Conservation (phyloP, 2,329 filamentous ascomycete genomes). For the Cadophora gregata region DNA sequence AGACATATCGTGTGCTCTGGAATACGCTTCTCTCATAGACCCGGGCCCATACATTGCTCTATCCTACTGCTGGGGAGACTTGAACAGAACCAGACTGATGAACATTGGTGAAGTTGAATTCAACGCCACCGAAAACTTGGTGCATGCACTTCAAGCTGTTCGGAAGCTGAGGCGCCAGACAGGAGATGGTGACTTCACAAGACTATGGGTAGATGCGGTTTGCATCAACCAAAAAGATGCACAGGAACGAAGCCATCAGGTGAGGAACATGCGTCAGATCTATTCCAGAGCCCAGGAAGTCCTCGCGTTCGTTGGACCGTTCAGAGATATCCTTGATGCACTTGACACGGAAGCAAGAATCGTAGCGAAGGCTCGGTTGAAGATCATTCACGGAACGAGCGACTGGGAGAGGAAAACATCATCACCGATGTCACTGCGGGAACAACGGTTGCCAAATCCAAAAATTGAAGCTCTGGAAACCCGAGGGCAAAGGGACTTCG, state of each 20-base stretch:
- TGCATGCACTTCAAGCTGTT: not conserved
- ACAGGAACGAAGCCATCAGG: constrained; percentile 23
- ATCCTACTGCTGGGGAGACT: constrained; percentile 29
- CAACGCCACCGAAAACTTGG: not conserved
- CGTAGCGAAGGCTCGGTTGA: not conserved
- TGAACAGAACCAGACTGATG: not conserved
- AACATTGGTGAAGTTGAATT: not conserved
- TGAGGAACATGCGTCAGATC: constrained; percentile 25
- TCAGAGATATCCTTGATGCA: not conserved
- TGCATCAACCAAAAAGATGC: constrained; percentile 27
- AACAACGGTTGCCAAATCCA: not conserved
- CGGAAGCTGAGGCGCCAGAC: not conserved
- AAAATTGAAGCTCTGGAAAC: not conserved
- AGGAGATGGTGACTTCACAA: not conserved
- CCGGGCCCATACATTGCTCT: constrained; percentile 21
- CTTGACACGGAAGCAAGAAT: not conserved
- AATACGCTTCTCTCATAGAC: constrained; percentile 17
- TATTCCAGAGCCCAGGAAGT: constrained; percentile 27
- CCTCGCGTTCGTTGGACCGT: constrained; percentile 35
- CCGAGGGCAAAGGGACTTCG: not conserved
- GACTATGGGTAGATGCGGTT: constrained; percentile 26
- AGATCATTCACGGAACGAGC: constrained; percentile 3
- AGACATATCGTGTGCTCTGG: constrained; percentile 3
- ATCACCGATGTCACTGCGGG: not conserved
- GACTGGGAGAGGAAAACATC: not conserved